A percentile compares a stretch with the other conserved stretches of the same genome.
These are phyloP conservation scores for Geranium incanum DNA, from an alignment of 441 rosid species.

Conservation along the genomic window DNA sequence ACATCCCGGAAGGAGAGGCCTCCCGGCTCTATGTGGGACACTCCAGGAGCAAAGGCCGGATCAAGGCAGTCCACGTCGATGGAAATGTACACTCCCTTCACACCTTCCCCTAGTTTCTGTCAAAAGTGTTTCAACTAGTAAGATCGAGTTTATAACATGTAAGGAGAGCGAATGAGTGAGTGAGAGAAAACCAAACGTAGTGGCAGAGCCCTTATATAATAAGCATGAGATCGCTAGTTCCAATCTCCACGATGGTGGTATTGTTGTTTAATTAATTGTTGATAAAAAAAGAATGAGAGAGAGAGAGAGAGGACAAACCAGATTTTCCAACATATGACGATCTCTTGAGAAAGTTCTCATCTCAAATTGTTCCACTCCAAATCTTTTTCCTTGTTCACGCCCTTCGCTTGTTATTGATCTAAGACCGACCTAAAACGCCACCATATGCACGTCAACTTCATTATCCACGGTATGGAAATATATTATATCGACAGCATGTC, in stretches of 20 bases:
- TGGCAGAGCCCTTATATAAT: too few species aligned
- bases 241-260: too few species aligned
- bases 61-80: conserved; percentile 92
- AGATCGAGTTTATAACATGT: neutral
- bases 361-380: conserved; percentile 91
- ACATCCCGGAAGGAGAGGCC: conserved; percentile 93
- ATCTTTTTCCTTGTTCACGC: conserved; percentile 81
- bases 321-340: conserved; percentile 60
- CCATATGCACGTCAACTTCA: neutral
- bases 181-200: conserved; percentile 24
- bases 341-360: conserved; percentile 89
- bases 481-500: too few species aligned
- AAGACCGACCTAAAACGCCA: conserved; percentile 63
- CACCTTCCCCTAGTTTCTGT: conserved; percentile 96
- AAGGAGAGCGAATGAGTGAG: conserved; percentile 12
- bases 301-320: conserved; percentile 42
- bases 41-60: conserved; percentile 98
- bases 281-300: neutral
- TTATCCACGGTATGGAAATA: neutral
- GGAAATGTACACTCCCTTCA: conserved; percentile 83
- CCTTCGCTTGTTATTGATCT: conserved; percentile 87
- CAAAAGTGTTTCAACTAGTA: neutral
- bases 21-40: conserved; percentile 96
- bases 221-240: too few species aligned
- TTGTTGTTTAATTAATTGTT: too few species aligned